These are phyloP conservation scores for Scheffersomyces titani DNA, from an alignment of 1,139 yeast species.

Conservation along the genomic window DNA sequence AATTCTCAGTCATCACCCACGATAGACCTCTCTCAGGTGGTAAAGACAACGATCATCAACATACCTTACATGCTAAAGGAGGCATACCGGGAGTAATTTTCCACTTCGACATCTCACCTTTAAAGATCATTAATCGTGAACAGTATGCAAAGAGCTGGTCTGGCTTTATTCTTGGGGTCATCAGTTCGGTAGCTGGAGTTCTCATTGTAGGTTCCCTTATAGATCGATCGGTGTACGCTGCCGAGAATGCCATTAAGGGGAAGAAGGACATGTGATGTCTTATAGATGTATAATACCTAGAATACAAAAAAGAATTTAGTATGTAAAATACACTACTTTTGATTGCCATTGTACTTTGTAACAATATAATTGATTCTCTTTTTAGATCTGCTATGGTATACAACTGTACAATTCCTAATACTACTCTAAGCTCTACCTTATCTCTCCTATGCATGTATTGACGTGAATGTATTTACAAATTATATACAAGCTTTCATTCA, in stretches of 20 bases:
- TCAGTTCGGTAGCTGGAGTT: conserved; percentile 91
- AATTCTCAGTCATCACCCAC: conserved; percentile 88
- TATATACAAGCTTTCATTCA: conserved; percentile 13
- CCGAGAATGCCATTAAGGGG: conserved; percentile 74
- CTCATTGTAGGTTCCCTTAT: conserved; percentile 87
- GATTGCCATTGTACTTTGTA: too few species aligned
- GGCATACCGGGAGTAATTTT: conserved; percentile 91
- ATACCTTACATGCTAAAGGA: conserved; percentile 80
- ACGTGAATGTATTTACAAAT: not conserved
- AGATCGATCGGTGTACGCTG: conserved; percentile 88
- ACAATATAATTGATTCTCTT: not conserved
- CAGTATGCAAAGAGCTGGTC: conserved; percentile 80
- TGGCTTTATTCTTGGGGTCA: conserved; percentile 79
- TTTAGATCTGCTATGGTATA: not conserved
- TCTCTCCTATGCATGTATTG: not conserved
- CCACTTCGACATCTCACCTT: conserved; percentile 88
- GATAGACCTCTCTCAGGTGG: conserved; percentile 87
- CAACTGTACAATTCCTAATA: not conserved
- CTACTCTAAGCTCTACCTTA: not conserved
- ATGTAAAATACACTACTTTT: not conserved
- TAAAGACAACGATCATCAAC: conserved; percentile 85
- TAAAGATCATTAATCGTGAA: conserved; percentile 86
- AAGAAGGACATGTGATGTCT: conserved; percentile 54
- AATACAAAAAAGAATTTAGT: not conserved
- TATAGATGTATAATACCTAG: not conserved